Base-by-base conservation (phyloP, 495 filamentous ascomycete species). In the Penicillium bovifimosum region DNA sequence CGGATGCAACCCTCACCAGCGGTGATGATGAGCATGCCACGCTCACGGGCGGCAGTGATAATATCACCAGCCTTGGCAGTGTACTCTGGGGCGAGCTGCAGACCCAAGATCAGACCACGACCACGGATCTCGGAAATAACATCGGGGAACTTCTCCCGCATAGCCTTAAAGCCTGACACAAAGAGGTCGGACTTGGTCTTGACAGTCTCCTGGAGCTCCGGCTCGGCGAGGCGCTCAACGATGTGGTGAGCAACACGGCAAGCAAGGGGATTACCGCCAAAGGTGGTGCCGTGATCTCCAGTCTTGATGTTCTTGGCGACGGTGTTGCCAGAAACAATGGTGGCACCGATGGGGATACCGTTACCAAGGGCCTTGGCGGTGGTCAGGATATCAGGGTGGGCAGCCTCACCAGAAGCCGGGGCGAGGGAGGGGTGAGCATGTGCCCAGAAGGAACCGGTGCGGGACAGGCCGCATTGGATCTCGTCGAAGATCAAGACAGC, bases 281-380 rank as follows among this genome's bases (percentile, higher is more conserved):
- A 98, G 10, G 93, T 98, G 2, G 93, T 98, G 18, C 93, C 93
- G 67, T 98, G 93, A 63, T 98, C 93, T 41, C 93, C 93, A 5
- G 87, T 82, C 60, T 87, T 85, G 64, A 98, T 95, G 65, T 86
- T 85, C n/a, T 85, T 77, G 8, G 80, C 85, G 0, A 98, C 90
- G 27, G 75, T 72, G 38, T 83, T 80, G 51, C 79, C 88, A 3
- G 73, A 72, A 17, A 96, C 87, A 50, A 98, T 84, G 7, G 90
- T 90, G 0, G 95, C 95, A 39, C 89, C 95, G 50, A 98, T 90
- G 20, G 92, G 93, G 60, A 95, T 91, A 7, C 93, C 93, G 63
- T 98, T 98, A 7, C 93, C 93, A 0, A 98, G 82, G 13, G 95
- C 93, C 72, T 98, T 98, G 50, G 93, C 93, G 10, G 85, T 88